Conservation (phyloP, 306 rosid species). For the Castanospermum australe region DNA sequence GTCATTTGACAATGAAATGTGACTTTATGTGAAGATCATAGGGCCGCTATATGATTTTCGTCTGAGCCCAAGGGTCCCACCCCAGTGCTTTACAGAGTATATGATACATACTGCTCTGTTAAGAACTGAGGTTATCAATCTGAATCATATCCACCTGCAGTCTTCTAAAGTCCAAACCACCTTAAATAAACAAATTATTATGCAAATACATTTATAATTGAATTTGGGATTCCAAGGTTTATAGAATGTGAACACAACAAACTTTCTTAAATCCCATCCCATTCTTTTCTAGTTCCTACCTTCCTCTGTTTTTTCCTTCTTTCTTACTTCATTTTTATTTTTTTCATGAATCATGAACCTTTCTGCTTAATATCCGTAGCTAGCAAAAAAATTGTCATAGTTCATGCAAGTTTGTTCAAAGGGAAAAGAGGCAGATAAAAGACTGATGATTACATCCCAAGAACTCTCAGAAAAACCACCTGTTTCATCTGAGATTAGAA, state of each 20-base stretch:
- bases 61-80: constrained; percentile 28
- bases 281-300: background rate
- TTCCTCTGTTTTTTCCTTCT: background rate
- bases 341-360: background rate
- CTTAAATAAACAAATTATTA: background rate
- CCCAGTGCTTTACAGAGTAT: too few relatives aligned
- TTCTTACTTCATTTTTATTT: background rate
- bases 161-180: background rate
- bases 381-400: background rate
- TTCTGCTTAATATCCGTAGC: background rate
- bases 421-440: background rate
- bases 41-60: constrained; percentile 21
- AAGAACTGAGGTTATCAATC: constrained; percentile 21
- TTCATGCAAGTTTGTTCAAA: background rate
- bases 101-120: constrained; percentile 23
- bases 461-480: background rate
- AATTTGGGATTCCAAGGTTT: background rate
- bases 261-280: background rate
- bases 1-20: constrained; percentile 35
- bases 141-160: background rate
- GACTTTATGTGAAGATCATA: constrained; percentile 29
- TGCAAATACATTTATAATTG: background rate
- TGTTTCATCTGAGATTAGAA: background rate
- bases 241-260: background rate
- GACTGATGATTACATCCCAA: background rate